Base-by-base conservation (phyloP, 2,329 filamentous ascomycete species). In the Colletotrichum liriopes region DNA sequence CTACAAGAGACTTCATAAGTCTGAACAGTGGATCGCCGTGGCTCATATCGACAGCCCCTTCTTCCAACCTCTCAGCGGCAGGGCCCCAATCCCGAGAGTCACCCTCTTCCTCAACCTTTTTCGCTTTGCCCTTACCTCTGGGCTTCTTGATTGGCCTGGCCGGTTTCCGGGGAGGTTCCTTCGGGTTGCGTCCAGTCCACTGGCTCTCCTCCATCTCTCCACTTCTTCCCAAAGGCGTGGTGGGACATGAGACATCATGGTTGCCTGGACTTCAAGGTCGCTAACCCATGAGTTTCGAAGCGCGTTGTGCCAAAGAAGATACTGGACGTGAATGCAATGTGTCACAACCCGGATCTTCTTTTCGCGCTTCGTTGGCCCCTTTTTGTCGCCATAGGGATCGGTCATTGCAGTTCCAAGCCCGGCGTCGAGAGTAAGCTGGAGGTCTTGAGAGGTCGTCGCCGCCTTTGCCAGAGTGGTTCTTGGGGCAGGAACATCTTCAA, bases 251-350 rank as follows among this genome's bases (percentile, higher is more conserved):
- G 91, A 90, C 5, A 96, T 86, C 79, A 98, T 86, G 20, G 91
- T 93, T 14, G 91, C 90, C 73, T 96, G 94, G 0, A 97, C 86
- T 73, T 93, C 89, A 4, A 87, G 81, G 77, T 98, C 93, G 76
- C 94, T 94, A 26, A 95, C 83, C 92, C 96, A 98, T 0, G 90
- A 86, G 79, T 98, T 98, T 52, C 94, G 90, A 18, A 96, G 82
- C 0, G 94, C 90, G 78, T 98, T 98, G 80, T 98, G 95, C 87
- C 93, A 98, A 72, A 99, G 88, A 20, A 99, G 85, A 64, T 91
- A 90, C 79, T 97, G 92, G 2, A 98, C 95, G 81, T 99, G 96
- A 76, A 98, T 87, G 76, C 94, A 93, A 81, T 99, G 96, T 0
- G 94, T 95, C 4, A 91, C 88, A 43, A 92, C 89, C 35, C 96